Percentiles rank a stretch among this genome's conserved stretches.
These are phyloP conservation scores for Wickerhamomyces queroliae DNA, from an alignment of 805 yeast genomes.

Conservation along the genomic window DNA sequence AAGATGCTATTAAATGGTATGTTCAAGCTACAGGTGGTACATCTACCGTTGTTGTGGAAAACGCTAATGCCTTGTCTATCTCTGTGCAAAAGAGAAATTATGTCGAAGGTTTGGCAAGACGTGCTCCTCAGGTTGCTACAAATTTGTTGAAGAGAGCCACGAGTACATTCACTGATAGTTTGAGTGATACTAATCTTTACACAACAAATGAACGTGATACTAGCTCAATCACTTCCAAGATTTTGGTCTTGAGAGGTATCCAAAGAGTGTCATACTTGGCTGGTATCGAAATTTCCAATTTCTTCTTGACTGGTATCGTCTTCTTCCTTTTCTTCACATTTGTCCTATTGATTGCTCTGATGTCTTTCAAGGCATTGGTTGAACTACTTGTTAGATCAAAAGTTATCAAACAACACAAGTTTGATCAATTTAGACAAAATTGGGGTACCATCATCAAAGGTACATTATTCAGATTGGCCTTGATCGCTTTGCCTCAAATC, in stretches of 20 bases:
- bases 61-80: conserved; percentile 62
- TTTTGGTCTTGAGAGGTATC: conserved; percentile 82
- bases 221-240: conserved; percentile 52
- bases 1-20: conserved; percentile 85
- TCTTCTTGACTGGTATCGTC: conserved; percentile 82
- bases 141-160: conserved; percentile 29
- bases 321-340: conserved; percentile 77
- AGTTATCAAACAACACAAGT: conserved; percentile 53
- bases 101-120: conserved; percentile 7
- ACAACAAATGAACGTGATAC: conserved; percentile 67
- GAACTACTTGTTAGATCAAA: conserved; percentile 58
- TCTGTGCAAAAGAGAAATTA: conserved; percentile 66
- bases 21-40: conserved; percentile 92
- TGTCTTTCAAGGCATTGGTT: conserved; percentile 61
- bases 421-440: conserved; percentile 70
- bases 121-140: conserved; percentile 11
- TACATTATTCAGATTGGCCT: conserved; percentile 72
- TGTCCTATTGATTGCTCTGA: conserved; percentile 48
- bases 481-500: conserved; percentile 85
- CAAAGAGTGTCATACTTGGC: conserved; percentile 86
- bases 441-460: conserved; percentile 90
- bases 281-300: conserved; percentile 76
- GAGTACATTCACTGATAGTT: conserved; percentile 41
- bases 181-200: conserved; percentile 47
- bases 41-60: conserved; percentile 67